A percentile compares a stretch with the other conserved stretches of the same genome.
These are phyloP conservation scores for Piper longum DNA, from an alignment of 164 flowering plant genomes.

Conservation along the genomic window DNA sequence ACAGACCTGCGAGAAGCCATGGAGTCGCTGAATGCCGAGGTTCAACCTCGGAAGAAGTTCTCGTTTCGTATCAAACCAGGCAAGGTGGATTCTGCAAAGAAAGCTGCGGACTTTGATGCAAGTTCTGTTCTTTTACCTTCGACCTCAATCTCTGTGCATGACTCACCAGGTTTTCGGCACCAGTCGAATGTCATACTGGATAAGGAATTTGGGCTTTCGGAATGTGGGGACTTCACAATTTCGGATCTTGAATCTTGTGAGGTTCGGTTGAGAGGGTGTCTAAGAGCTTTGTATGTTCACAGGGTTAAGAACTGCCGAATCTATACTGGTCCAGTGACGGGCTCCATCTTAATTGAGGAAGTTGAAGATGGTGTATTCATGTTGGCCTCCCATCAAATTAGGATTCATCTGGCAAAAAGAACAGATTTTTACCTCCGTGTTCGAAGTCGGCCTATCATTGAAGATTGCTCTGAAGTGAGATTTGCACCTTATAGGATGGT, in stretches of 20 bases:
- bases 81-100: slow-evolving; percentile 15
- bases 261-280: slow-evolving; percentile 43
- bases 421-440: slow-evolving; percentile 71
- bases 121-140: neutral
- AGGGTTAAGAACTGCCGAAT: slow-evolving; percentile 48
- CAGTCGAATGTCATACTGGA: slow-evolving; percentile 29
- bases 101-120: neutral
- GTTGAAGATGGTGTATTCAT: slow-evolving; percentile 58
- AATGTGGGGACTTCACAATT: slow-evolving; percentile 56
- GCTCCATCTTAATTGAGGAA: slow-evolving; percentile 68
- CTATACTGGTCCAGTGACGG: slow-evolving; percentile 63
- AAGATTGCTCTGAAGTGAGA: slow-evolving; percentile 56
- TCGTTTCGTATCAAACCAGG: slow-evolving; percentile 43
- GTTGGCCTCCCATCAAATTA: slow-evolving; percentile 83
- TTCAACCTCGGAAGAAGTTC: slow-evolving; percentile 72
- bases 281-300: slow-evolving; percentile 56
- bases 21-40: slow-evolving; percentile 24
- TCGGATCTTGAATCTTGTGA: slow-evolving; percentile 60
- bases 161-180: slow-evolving; percentile 53
- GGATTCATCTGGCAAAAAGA: slow-evolving; percentile 61
- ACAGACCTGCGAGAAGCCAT: slow-evolving; percentile 46
- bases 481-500: slow-evolving; percentile 67
- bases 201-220: slow-evolving; percentile 26
- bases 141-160: slow-evolving; percentile 6
- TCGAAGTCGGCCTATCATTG: slow-evolving; percentile 79